Conservation (phyloP, 1,284 basidiomycete genomes). For the Exobasidium rhododendri region DNA sequence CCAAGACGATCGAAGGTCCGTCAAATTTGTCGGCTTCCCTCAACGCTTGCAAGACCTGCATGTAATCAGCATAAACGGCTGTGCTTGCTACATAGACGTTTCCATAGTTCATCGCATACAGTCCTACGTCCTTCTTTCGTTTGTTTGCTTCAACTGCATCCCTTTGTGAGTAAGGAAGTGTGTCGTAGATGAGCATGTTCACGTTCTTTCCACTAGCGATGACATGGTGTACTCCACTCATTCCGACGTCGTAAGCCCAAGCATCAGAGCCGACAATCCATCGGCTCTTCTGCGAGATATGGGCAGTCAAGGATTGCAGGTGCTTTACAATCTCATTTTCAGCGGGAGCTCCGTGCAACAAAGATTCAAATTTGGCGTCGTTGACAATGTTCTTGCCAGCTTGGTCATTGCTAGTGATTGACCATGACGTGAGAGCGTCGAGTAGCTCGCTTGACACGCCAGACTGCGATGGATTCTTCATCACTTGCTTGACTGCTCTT, state of each 20-base stretch:
- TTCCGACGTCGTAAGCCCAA: constrained; percentile 94
- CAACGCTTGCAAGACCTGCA: constrained; percentile 87
- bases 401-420: constrained; percentile 22
- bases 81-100: constrained; percentile 93
- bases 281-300: constrained; percentile 55
- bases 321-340: constrained; percentile 39
- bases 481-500: constrained; percentile 23
- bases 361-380: constrained; percentile 30
- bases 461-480: background rate
- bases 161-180: constrained; percentile 76
- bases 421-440: constrained; percentile 41
- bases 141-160: constrained; percentile 47
- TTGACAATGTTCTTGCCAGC: constrained; percentile 26
- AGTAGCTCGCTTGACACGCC: constrained; percentile 40
- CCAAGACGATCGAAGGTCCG: constrained; percentile 88
- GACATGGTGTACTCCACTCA: constrained; percentile 92
- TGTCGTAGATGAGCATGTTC: constrained; percentile 95
- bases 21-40: constrained; percentile 85
- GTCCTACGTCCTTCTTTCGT: constrained; percentile 54
- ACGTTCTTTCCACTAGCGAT: constrained; percentile 85
- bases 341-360: constrained; percentile 65
- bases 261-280: constrained; percentile 98
- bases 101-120: constrained; percentile 96
- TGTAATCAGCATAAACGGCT: constrained; percentile 91
- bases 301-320: constrained; percentile 35